Evolutionary conservation across 1,139 yeast genomes (phyloP), one percentile per base, ranked within the genome.

Genomic region (Hansenula sp.): DNA sequence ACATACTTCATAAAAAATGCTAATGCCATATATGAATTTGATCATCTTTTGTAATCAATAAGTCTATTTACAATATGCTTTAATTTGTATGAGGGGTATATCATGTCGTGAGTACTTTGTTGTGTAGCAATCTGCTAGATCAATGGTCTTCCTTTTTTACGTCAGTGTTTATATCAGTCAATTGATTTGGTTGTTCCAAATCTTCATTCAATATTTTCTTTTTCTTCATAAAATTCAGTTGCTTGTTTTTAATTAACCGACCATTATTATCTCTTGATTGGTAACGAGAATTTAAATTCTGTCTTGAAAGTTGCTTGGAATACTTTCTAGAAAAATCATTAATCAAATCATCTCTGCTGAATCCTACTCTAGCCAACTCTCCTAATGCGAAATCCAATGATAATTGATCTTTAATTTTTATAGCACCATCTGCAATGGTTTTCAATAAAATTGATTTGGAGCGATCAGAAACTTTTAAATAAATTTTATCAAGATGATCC

Each of bases 391-490:
- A 36, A 15, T 40, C 40, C 3, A 33, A 9, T 5, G 44, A 21
- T 15, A 42, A 38, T 12, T 19, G 17, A 34, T 37, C 36, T 27
- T 10, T 33, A 1, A 33, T 12, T 8, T 17, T 35, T 10, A 40
- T 19, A 6, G 52, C 46, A 30, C 39, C 33, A 28, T 45, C 47
- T 25, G 44, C 33, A n/a, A 49, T 43, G 1, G 50, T 47, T 24
- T 47, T 41, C 16, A 49, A 28, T 5, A 47, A 32, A 1, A 44
- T 27, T 7, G 45, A 19, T 31, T 41, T 45, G 2, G 45, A 27
- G 13, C 34, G 33, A 12, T 39, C 36, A 13, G 43, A 28, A 4
- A 47, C 35, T 13, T 30, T 25, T 2, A 48, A 12, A n/a, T 40
- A 36, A 4, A 44, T 43, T 1, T 13, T 25, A 5, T 29, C 16